Evolutionary conservation across 2,329 filamentous ascomycete species (phyloP).

Genomic region (Cercospora zeina): DNA sequence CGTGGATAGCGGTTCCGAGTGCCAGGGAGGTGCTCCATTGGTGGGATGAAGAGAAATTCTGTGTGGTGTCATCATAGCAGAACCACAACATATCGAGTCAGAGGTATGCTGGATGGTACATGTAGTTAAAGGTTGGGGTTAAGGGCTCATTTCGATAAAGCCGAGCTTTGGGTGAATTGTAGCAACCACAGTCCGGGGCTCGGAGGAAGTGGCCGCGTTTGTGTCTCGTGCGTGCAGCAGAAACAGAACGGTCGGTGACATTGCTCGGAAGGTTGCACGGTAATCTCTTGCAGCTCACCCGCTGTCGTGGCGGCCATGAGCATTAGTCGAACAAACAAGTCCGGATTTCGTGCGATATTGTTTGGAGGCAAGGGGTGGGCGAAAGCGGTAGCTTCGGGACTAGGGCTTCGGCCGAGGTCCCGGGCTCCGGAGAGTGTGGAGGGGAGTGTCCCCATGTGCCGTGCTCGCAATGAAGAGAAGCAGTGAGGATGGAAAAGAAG

Average conservation of each 20-base stretch:
- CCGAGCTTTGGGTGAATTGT: background rate
- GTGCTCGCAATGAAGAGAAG: background rate
- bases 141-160: background rate
- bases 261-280: background rate
- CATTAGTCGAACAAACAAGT: background rate
- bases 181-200: background rate
- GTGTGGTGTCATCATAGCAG: background rate
- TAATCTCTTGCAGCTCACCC: background rate
- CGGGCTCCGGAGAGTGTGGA: background rate
- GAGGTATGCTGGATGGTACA: no score
- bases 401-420: constrained; percentile 18
- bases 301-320: background rate
- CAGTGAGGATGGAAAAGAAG: background rate
- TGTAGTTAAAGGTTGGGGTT: no score
- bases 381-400: background rate
- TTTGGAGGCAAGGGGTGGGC: background rate
- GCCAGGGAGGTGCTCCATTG: constrained; percentile 36
- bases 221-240: background rate
- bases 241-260: background rate
- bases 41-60: background rate
- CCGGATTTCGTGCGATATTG: background rate
- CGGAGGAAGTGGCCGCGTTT: background rate
- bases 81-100: background rate
- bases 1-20: constrained; percentile 30
- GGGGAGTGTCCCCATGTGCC: background rate